Evolutionary conservation across 129 eudicot genomes (phyloP), one percentile per base, ranked within the genome.

Genomic region (Flaveria ramosissima): DNA sequence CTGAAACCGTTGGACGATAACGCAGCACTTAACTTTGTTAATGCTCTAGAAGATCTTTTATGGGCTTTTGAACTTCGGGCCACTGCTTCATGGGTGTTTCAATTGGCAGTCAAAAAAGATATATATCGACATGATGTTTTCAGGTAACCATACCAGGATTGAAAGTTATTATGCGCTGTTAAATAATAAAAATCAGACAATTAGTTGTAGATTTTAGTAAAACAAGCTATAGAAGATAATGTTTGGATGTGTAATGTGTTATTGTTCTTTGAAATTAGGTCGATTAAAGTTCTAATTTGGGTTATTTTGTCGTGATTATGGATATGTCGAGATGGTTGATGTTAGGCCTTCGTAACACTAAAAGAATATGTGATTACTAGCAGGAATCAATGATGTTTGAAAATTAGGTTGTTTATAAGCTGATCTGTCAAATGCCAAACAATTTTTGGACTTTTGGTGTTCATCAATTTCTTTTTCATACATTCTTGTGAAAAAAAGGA

Each of bases 21-120:
- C 62, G 95, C 92, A 3, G 99, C 96, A 21, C 86, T 95, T 51
- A 89, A 91, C 81, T 89, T 95, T 82, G 95, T 91, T 57, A 95
- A 95, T 81, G 99, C 96, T 24, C 46, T 95, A 74, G 99, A 89
- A 88, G 93, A 91, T 74, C 72, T 91, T 65, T 86, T 95, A 83
- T 95, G 99, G 99, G 89, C 97, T 30, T 95, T 91, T 80, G 97
- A 95, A 75, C 94, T 74, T 71, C 97, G 99, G 43, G 97, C 93
- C 27, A 91, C 93, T 70, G 99, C 99, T 75, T 89, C 97, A 15
- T 94, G 92, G 99, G 87, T 94, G 83, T 94, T 94, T 83, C 99
- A 94, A 59, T 65, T 95, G 55, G 99, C 99, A 19, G 82, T 95
- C 26, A 95, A 89, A 79, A 91, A 93, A 82, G 84, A 82, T 70